Evolutionary conservation across 2,329 filamentous ascomycete species (phyloP).

Genomic region (Alternaria arbusti): DNA sequence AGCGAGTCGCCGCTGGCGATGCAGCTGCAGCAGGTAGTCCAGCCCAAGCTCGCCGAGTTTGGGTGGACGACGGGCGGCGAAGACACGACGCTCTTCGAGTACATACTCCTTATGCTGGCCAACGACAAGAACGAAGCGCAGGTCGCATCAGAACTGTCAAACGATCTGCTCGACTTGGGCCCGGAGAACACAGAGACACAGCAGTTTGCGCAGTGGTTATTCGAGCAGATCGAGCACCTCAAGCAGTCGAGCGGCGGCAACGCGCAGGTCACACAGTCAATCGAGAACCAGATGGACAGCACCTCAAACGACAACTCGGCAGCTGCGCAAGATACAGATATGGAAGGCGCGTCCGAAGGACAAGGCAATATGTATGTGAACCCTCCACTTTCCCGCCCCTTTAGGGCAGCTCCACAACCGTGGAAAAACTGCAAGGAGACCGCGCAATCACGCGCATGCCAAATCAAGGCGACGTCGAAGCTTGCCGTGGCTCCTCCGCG

Average conservation of each 20-base stretch:
- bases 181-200: slow-evolving; percentile 82
- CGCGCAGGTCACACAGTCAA: slow-evolving; percentile 25
- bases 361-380: slow-evolving; percentile 53
- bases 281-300: slow-evolving; percentile 33
- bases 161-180: slow-evolving; percentile 81
- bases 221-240: slow-evolving; percentile 77
- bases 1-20: slow-evolving; percentile 83
- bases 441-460: neutral
- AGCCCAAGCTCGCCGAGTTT: slow-evolving; percentile 89
- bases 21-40: slow-evolving; percentile 80
- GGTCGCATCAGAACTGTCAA: slow-evolving; percentile 85
- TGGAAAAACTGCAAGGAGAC: neutral
- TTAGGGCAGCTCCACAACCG: neutral
- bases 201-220: slow-evolving; percentile 92
- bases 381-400: neutral
- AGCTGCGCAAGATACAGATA: slow-evolving; percentile 67
- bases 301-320: slow-evolving; percentile 39
- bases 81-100: slow-evolving; percentile 87
- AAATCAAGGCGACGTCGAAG: neutral
- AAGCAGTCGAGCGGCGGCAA: slow-evolving; percentile 64
- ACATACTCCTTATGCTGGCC: slow-evolving; percentile 95
- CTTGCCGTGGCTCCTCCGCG: neutral
- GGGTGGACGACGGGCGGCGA: slow-evolving; percentile 86
- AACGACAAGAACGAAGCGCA: slow-evolving; percentile 93
- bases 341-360: slow-evolving; percentile 64